These are phyloP conservation scores for Flaveria trinervia DNA, from an alignment of 129 eudicot genomes.

Conservation along the genomic window DNA sequence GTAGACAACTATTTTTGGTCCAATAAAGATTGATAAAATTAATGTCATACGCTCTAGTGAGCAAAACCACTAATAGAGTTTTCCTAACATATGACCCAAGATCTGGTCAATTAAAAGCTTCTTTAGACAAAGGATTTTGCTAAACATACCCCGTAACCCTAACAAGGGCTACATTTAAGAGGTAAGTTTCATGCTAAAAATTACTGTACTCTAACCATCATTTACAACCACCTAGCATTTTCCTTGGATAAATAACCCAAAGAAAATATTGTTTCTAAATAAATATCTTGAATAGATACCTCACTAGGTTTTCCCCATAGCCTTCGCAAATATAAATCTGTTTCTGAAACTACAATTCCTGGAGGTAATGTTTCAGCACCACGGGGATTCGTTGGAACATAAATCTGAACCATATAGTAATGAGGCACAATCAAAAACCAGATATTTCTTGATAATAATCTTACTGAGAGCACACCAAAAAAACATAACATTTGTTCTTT, in stretches of 20 bases:
- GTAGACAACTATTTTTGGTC: background rate
- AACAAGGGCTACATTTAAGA: background rate
- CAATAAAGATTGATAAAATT: background rate
- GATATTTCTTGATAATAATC: background rate
- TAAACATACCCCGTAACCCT: background rate
- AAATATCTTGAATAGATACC: constrained; percentile 43
- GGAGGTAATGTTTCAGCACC: constrained; percentile 87
- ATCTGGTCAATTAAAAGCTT: background rate
- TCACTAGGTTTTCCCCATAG: constrained; percentile 83
- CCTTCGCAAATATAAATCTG: constrained; percentile 73
- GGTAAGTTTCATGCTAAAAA: background rate
- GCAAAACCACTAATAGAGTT: background rate
- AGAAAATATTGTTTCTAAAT: constrained; percentile 4
- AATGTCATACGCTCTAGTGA: background rate
- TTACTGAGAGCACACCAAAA: background rate
- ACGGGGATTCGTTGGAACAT: constrained; percentile 83
- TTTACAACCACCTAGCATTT: background rate
- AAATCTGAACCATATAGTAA: constrained; percentile 47
- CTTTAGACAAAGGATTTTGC: background rate
- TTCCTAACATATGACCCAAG: background rate
- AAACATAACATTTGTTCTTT: background rate
- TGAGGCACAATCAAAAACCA: background rate
- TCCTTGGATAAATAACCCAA: background rate
- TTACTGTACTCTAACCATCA: background rate
- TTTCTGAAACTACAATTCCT: constrained; percentile 68